A percentile compares a stretch with the other conserved stretches of the same genome.
Evolutionary conservation across 305 asterid species (phyloP).

Genomic region (Fraxinus floribunda): DNA sequence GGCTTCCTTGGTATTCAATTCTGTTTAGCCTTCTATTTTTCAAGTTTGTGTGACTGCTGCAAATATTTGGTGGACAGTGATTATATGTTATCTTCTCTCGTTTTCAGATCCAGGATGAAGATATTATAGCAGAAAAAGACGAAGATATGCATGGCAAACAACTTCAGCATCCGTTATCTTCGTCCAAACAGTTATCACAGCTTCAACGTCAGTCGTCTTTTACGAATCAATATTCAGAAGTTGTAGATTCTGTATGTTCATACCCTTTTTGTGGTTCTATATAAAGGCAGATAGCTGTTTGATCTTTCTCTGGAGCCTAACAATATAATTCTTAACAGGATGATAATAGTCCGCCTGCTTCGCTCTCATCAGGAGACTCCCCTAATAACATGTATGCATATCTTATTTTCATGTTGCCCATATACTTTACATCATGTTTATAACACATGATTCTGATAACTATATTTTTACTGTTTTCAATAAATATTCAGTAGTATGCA

Average conservation of each 20-base stretch:
- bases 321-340: slow-evolving; percentile 40
- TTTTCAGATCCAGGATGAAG: slow-evolving; percentile 78
- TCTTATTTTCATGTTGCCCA: slow-evolving; percentile 9
- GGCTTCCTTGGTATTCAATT: slow-evolving; percentile 73
- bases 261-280: slow-evolving; percentile 7
- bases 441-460: background rate
- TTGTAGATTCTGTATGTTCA: slow-evolving; percentile 59
- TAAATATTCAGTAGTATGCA: background rate
- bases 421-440: slow-evolving; percentile 8
- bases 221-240: slow-evolving; percentile 66
- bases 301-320: slow-evolving; percentile 19
- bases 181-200: slow-evolving; percentile 32
- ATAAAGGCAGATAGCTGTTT: background rate
- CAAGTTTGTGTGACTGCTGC: background rate
- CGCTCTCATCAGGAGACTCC: slow-evolving; percentile 35
- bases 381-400: slow-evolving; percentile 35
- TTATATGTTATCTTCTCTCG: slow-evolving; percentile 3
- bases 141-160: slow-evolving; percentile 52
- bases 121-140: slow-evolving; percentile 55
- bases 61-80: background rate
- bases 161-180: slow-evolving; percentile 39
- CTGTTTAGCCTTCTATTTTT: slow-evolving; percentile 15
- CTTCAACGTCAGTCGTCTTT: slow-evolving; percentile 63
- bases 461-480: background rate
- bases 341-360: slow-evolving; percentile 38